A percentile compares a stretch with the other conserved stretches of the same genome.
These are phyloP conservation scores for Persicaria maculosa DNA, from an alignment of 148 eudicot genomes.

Conservation along the genomic window DNA sequence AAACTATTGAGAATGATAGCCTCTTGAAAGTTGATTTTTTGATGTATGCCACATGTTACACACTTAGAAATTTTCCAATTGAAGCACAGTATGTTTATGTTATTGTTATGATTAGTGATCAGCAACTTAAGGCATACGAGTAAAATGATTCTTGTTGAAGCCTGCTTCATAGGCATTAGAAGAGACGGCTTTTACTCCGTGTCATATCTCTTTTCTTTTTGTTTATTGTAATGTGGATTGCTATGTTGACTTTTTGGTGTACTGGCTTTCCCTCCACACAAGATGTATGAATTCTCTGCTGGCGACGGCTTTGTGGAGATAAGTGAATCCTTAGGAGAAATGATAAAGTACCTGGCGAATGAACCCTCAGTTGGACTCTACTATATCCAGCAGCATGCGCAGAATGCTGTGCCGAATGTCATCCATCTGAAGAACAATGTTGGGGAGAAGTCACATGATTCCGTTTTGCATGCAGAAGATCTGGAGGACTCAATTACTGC, in stretches of 20 bases:
- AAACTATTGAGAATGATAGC: not conserved
- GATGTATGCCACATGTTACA: not conserved
- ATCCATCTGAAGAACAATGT: conserved; percentile 45
- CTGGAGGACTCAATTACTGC: conserved; percentile 65
- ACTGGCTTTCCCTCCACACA: conserved; percentile 15
- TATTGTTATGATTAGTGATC: not conserved
- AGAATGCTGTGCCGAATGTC: conserved; percentile 76
- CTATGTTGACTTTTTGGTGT: not conserved
- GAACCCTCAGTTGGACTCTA: conserved; percentile 94
- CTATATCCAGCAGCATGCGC: conserved; percentile 84
- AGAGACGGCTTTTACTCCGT: no score
- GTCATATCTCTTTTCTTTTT: not conserved
- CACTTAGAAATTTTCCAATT: not conserved
- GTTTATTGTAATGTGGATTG: not conserved
- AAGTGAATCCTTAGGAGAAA: conserved; percentile 64
- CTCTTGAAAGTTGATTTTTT: not conserved
- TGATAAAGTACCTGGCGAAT: conserved; percentile 79
- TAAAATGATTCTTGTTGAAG: no score
- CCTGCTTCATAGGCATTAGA: no score
- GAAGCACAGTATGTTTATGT: not conserved
- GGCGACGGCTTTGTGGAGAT: conserved; percentile 84
- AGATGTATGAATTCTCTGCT: conserved; percentile 71
- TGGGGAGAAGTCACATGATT: conserved; percentile 48
- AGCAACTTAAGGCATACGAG: not conserved
- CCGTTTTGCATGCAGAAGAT: conserved; percentile 69